These are phyloP conservation scores for Ustilago vetiveriae DNA, from an alignment of 1,284 basidiomycete species.

Conservation along the genomic window DNA sequence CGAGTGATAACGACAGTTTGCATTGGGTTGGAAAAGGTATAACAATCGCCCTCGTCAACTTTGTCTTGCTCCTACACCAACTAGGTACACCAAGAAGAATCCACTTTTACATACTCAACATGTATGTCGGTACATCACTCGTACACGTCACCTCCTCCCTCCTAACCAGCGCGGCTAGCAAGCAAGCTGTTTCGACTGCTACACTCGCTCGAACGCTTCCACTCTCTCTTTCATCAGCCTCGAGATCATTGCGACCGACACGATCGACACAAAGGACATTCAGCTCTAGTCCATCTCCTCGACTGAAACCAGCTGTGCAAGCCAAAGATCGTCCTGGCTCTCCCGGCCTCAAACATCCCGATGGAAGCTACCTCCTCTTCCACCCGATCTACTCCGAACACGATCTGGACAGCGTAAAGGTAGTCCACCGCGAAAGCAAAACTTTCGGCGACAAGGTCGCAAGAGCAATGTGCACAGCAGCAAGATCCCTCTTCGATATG, in stretches of 20 bases:
- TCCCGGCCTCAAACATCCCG: constrained; percentile 26
- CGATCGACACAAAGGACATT: no score
- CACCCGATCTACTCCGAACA: constrained; percentile 47
- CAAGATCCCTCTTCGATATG: constrained; percentile 49
- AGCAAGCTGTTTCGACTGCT: not conserved
- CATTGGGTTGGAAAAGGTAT: no score
- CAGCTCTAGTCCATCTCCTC: constrained; percentile 3
- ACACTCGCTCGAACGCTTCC: not conserved
- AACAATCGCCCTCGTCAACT: no score
- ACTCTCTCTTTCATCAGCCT: not conserved
- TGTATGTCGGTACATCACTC: constrained; percentile 3
- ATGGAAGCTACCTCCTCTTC: constrained; percentile 46
- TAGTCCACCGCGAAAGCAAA: constrained; percentile 76
- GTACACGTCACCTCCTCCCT: not conserved
- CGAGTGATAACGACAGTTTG: no score
- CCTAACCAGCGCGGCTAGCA: no score
- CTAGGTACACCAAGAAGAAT: not conserved
- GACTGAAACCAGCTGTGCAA: constrained; percentile 21
- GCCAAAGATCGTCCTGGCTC: constrained; percentile 21
- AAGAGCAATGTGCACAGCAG: constrained; percentile 56
- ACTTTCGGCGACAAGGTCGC: constrained; percentile 80
- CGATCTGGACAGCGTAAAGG: constrained; percentile 82
- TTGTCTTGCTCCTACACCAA: no score
- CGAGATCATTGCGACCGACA: no score
- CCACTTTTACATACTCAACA: no score